phyloP scores from a whole-genome alignment of 345 rosid genomes.

The Euphorbia pulcherrima region DNA sequence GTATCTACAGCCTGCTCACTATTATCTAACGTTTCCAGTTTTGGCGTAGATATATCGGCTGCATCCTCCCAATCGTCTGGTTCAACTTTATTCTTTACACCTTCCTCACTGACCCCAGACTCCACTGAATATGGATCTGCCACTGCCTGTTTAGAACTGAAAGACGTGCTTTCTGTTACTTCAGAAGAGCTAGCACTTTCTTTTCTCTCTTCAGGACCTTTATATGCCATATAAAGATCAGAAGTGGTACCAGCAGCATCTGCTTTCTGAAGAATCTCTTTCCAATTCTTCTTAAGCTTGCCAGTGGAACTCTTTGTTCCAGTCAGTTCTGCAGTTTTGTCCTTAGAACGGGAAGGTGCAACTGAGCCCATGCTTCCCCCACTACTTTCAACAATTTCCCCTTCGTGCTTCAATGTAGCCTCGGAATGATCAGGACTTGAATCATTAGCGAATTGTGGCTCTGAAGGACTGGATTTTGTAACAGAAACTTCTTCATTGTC shows the following conservation, averaged over 20 bases:
- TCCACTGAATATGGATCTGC: constrained; percentile 30
- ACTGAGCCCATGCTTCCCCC: constrained; percentile 28
- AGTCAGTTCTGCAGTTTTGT: constrained; percentile 46
- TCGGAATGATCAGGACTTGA: constrained; percentile 30
- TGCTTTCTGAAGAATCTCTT: constrained; percentile 73
- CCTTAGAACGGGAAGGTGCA: constrained; percentile 38
- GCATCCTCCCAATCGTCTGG: constrained; percentile 99
- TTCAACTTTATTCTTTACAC: constrained; percentile 51
- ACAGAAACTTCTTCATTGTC: constrained; percentile 12
- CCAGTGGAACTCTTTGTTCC: constrained; percentile 39
- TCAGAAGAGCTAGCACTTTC: constrained; percentile 35
- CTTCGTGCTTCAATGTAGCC: constrained; percentile 28
- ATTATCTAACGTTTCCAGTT: constrained; percentile 49
- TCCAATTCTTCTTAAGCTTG: constrained; percentile 55
- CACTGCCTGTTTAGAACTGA: constrained; percentile 31
- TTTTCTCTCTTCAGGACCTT: constrained; percentile 82
- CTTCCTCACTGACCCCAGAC: constrained; percentile 28
- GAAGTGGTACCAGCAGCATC: constrained; percentile 86
- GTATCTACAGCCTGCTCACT: constrained; percentile 27
- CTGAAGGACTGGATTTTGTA: constrained; percentile 18
- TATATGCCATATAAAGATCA: constrained; percentile 86
- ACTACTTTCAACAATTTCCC: constrained; percentile 31
- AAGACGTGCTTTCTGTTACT: constrained; percentile 25
- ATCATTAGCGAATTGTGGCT: constrained; percentile 28
- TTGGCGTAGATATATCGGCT: constrained; percentile 77